Evolutionary conservation across 129 eudicot genomes (phyloP).

Genomic region (Dittrichia graveolens): DNA sequence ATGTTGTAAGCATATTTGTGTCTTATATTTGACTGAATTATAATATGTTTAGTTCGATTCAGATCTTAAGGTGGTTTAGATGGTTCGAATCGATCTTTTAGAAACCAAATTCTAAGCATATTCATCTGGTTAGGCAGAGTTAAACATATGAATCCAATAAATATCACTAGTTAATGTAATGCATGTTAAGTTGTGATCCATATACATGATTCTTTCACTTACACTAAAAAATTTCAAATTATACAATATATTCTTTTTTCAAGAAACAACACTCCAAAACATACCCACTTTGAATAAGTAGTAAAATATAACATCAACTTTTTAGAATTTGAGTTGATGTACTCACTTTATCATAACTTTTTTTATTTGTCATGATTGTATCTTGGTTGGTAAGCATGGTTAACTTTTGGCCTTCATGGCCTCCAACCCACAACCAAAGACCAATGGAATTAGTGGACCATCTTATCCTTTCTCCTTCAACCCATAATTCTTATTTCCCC

Average conservation of each 20-base stretch:
- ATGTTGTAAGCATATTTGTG: too few relatives aligned
- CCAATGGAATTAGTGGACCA: conserved; percentile 14
- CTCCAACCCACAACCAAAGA: conserved; percentile 33
- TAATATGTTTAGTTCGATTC: too few relatives aligned
- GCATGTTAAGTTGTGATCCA: neutral
- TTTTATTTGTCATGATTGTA: conserved; percentile 19
- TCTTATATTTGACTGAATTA: too few relatives aligned
- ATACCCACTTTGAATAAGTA: neutral
- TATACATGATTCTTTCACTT: neutral
- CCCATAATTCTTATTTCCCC: neutral
- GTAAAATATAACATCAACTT: neutral
- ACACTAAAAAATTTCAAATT: neutral
- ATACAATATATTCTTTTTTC: neutral
- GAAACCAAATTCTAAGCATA: too few relatives aligned
- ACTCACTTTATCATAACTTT: conserved; percentile 15
- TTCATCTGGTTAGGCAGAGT: too few relatives aligned
- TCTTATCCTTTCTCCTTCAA: conserved; percentile 19
- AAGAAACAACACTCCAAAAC: neutral
- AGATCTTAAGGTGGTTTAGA: too few relatives aligned
- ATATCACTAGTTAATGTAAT: neutral
- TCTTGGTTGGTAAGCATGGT: conserved; percentile 38
- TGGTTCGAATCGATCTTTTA: too few relatives aligned
- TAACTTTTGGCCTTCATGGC: conserved; percentile 30
- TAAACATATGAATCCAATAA: too few relatives aligned
- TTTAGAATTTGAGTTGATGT: conserved; percentile 15